phyloP scores from a whole-genome alignment of 495 filamentous ascomycete species.

The Penicillium arizonense region DNA sequence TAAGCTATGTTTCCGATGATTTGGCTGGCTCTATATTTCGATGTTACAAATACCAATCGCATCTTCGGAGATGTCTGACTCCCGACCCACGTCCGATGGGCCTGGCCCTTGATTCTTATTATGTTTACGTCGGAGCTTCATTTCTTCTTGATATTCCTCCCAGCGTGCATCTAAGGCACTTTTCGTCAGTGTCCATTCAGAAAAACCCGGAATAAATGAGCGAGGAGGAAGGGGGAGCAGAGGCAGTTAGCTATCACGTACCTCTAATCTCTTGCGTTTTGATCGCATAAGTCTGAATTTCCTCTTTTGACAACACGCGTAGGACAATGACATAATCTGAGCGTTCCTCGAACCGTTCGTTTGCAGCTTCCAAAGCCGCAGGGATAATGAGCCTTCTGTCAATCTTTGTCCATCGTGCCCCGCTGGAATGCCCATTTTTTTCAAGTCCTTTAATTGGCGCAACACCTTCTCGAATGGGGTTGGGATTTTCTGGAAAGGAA shows the following conservation, averaged over 20 bases:
- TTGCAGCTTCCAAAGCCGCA: conserved; percentile 68
- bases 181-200: no score
- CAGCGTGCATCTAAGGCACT: no score
- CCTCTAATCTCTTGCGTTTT: conserved; percentile 76
- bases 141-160: no score
- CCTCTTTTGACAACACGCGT: conserved; percentile 73
- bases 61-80: not conserved
- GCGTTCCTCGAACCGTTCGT: conserved; percentile 79
- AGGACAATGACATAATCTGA: conserved; percentile 83
- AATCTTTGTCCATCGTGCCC: conserved; percentile 88
- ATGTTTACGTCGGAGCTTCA: no score
- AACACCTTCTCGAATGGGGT: conserved; percentile 76
- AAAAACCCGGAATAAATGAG: no score
- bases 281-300: conserved; percentile 75
- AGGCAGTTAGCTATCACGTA: conserved; percentile 27
- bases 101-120: no score
- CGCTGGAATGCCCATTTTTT: conserved; percentile 69
- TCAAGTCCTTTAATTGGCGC: conserved; percentile 81
- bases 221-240: no score
- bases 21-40: no score
- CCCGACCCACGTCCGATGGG: no score
- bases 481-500: conserved; percentile 71
- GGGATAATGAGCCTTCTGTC: conserved; percentile 80
- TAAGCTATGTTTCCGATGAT: no score
- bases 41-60: no score